These are phyloP conservation scores for sweet orange (Citrus sinensis) DNA, from an alignment of 345 rosid species.

Conservation along the genomic window DVS_A1.0 CM039162.1:20491001-20491500, in stretches of 20 bases:
- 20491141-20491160: not conserved
- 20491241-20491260: constrained; percentile 18
- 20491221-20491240: constrained; percentile 33
- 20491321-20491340: too few species aligned
- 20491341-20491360: too few species aligned
- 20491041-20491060: not conserved
- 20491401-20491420: constrained; percentile 74
- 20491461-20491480: not conserved
- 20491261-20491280: not conserved
- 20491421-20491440: constrained; percentile 39
- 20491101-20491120: constrained; percentile 34
- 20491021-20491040: not conserved
- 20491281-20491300: not conserved
- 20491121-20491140: constrained; percentile 31
- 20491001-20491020: constrained; percentile 10
- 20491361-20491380: not conserved
- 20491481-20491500: constrained; percentile 15
- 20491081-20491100: constrained; percentile 34
- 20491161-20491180: constrained; percentile 17
- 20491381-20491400: constrained; percentile 25
- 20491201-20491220: constrained; percentile 43
- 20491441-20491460: constrained; percentile 18
- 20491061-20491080: not conserved
- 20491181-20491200: constrained; percentile 25
- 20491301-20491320: not conserved